Base-by-base conservation (phyloP, 257 asterid species). In the Solanum arcanum region DNA sequence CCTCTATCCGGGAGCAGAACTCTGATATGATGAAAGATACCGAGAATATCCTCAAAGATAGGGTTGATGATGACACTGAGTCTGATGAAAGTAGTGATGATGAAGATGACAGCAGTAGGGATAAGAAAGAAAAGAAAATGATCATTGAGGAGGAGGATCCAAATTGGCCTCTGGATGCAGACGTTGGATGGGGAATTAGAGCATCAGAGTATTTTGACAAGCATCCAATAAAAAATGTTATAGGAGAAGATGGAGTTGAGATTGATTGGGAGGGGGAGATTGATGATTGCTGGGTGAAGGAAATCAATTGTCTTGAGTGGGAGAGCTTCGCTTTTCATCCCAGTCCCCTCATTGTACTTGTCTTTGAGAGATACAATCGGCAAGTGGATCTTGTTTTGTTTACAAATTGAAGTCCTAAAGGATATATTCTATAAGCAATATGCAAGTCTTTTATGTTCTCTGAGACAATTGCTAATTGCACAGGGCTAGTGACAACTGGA, bases 261-360 rank as follows among this genome's bases (percentile, higher is more conserved):
- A 94, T 96, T 73, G 95, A 96, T 39, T 96, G 99, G 99, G 99
- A 94, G 88, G 98, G 99, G 83, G 99, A 94, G 91, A 90, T 94
- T 33, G 99, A 96, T 77, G 88, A 94, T 87, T 94, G 93, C 23
- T 89, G 91, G 95, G 95, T 96, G 88, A 94, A 95, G 89, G 98
- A 96, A 93, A 96, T 96, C 88, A 93, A 93, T 86, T 94, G 98
- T 88, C 98, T 96, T 31, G 99, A 95, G 90, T 96, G 99, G 98
- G 99, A 96, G 93, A 96, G 98, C 91, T 96, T 96, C 88, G 98
- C 98, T 86, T 96, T 96, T 90, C 98, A 92, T 89, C 99, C 99
- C 44, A 96, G 99, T 91, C 99, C 99, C 14, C 91, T 96, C 16
- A 91, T 96, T 33, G 96, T 96, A 88, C 95, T 95, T 44, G 93